Conservation (phyloP, 2,329 filamentous ascomycete genomes). For the Pestalotiopsis sp. region DNA sequence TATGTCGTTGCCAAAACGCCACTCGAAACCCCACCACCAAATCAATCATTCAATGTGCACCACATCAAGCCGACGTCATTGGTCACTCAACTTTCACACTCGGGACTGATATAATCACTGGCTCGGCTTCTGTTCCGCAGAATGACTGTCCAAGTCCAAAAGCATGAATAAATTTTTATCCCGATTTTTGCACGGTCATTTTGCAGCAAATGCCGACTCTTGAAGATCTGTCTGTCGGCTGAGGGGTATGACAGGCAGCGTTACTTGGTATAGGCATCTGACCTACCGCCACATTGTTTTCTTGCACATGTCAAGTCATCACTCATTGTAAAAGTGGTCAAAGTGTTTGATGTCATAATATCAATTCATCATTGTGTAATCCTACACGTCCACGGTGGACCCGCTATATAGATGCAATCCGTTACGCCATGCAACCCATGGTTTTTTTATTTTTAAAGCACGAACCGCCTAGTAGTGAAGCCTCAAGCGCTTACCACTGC, state of each 20-base stretch:
- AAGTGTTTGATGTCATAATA: background rate
- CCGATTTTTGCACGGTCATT: too few relatives aligned
- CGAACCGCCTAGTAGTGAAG: conserved; percentile 10
- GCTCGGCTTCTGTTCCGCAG: too few relatives aligned
- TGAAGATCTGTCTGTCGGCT: too few relatives aligned
- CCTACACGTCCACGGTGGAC: conserved; percentile 1
- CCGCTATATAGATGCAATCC: conserved; percentile 8
- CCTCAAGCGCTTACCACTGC: conserved; percentile 12
- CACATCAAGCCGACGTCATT: conserved; percentile 3
- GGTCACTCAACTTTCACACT: background rate
- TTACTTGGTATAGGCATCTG: too few relatives aligned
- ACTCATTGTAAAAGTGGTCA: background rate
- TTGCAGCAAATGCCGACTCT: too few relatives aligned
- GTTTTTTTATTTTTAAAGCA: background rate
- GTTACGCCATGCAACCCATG: conserved; percentile 1
- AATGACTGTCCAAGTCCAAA: too few relatives aligned
- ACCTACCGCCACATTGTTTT: too few relatives aligned
- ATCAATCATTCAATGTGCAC: background rate
- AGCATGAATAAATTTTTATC: too few relatives aligned
- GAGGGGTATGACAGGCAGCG: too few relatives aligned
- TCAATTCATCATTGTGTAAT: conserved; percentile 2
- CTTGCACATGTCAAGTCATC: too few relatives aligned
- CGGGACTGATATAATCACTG: too few relatives aligned
- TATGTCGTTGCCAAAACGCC: background rate
- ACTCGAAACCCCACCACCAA: background rate